These are phyloP conservation scores for Cercospora sp. DNA, from an alignment of 2,329 filamentous ascomycete species.

Conservation along the genomic window DNA sequence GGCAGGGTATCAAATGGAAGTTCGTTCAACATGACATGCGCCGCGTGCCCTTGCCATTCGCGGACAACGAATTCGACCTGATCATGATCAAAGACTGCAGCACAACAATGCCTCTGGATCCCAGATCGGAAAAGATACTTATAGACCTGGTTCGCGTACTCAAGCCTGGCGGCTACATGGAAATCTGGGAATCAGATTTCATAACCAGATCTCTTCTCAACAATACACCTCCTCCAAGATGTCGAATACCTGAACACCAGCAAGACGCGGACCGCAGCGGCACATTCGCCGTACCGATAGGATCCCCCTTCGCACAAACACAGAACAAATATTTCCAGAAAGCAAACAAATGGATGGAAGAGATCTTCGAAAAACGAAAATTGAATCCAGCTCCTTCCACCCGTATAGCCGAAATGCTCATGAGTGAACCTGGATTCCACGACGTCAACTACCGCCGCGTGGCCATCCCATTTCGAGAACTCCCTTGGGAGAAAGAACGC, in stretches of 20 bases:
- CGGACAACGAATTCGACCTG: slow-evolving; percentile 78
- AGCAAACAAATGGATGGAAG: slow-evolving; percentile 79
- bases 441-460: slow-evolving; percentile 73
- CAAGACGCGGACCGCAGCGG: slow-evolving; percentile 67
- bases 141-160: slow-evolving; percentile 78
- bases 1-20: slow-evolving; percentile 79
- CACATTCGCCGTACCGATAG: slow-evolving; percentile 78
- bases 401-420: slow-evolving; percentile 70
- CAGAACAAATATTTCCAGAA: slow-evolving; percentile 80
- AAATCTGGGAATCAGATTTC: slow-evolving; percentile 89
- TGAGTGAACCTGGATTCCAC: slow-evolving; percentile 77
- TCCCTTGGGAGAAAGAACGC: slow-evolving; percentile 81
- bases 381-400: slow-evolving; percentile 77
- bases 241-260: slow-evolving; percentile 62
- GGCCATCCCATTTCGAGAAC: slow-evolving; percentile 81
- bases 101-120: slow-evolving; percentile 62
- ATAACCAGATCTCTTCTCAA: slow-evolving; percentile 79
- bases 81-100: slow-evolving; percentile 85
- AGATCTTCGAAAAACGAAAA: slow-evolving; percentile 70
- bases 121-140: slow-evolving; percentile 57
- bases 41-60: slow-evolving; percentile 72
- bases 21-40: slow-evolving; percentile 88
- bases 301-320: slow-evolving; percentile 77
- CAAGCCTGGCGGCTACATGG: slow-evolving; percentile 74
- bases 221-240: slow-evolving; percentile 64